These are phyloP conservation scores for Geotrichum carabidarum DNA, from an alignment of 1,139 yeast species.

Conservation along the genomic window DNA sequence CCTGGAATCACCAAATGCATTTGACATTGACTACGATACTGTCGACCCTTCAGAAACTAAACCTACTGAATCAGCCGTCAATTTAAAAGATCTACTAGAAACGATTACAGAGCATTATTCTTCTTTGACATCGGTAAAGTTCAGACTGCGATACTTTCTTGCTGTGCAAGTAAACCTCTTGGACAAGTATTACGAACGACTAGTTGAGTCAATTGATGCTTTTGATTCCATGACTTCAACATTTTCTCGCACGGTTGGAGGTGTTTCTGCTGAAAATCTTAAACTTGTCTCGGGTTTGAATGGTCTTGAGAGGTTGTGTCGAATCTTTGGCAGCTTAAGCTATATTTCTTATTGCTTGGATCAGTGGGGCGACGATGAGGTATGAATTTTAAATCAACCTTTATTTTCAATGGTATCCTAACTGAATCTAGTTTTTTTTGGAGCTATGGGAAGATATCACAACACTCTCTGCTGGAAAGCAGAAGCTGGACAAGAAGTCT, in stretches of 20 bases:
- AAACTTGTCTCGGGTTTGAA: conserved; percentile 43
- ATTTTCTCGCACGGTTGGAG: conserved; percentile 38
- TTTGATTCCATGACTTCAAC: conserved; percentile 46
- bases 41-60: conserved; percentile 44
- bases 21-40: conserved; percentile 58
- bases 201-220: conserved; percentile 46
- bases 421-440: conserved; percentile 43
- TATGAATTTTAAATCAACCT: neutral
- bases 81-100: conserved; percentile 57
- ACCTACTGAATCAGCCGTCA: conserved; percentile 66
- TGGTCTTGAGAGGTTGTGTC: conserved; percentile 52
- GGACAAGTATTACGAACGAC: conserved; percentile 52
- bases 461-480: conserved; percentile 21
- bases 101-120: conserved; percentile 61
- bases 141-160: conserved; percentile 63
- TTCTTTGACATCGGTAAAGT: conserved; percentile 53
- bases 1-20: conserved; percentile 49
- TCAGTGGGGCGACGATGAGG: conserved; percentile 59
- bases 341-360: conserved; percentile 50
- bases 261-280: conserved; percentile 38
- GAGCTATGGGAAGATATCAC: conserved; percentile 50
- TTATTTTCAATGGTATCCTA: neutral
- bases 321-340: conserved; percentile 57
- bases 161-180: conserved; percentile 63
- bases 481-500: conserved; percentile 19